phyloP scores from a whole-genome alignment of 2,329 filamentous ascomycete genomes.

The Calonectria naviculata region DNA sequence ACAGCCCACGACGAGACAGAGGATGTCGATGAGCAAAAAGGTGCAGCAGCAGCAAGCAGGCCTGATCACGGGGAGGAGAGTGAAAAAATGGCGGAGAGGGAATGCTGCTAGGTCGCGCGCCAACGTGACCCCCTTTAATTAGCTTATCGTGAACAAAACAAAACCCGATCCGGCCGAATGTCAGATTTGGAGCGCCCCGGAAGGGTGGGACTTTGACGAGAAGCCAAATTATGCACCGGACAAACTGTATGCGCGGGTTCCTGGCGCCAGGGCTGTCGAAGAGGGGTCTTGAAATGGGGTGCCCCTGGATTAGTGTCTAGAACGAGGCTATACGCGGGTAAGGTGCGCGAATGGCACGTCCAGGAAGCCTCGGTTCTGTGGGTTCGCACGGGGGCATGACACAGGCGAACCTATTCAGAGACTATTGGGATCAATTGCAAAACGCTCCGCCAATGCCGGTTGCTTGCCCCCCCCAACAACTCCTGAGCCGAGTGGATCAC shows the following conservation, averaged over 20 bases:
- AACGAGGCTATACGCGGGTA: constrained; percentile 2
- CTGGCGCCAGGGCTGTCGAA: neutral
- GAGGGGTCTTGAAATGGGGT: neutral
- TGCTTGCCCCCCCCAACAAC: neutral
- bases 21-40: constrained; percentile 19
- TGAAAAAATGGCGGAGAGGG: constrained; percentile 17
- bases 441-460: neutral
- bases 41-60: neutral
- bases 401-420: neutral
- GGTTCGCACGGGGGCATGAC: neutral
- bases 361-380: neutral
- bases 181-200: constrained; percentile 6
- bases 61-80: constrained; percentile 13
- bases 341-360: neutral
- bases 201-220: constrained; percentile 2
- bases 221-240: constrained; percentile 1
- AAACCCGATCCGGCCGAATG: constrained; percentile 12
- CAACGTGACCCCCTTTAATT: constrained; percentile 22
- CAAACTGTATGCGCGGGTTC: neutral
- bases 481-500: neutral
- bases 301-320: neutral
- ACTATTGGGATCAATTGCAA: neutral
- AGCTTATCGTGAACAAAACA: constrained; percentile 23
- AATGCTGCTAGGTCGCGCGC: neutral
- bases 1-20: constrained; percentile 10